Conservation (phyloP, 441 rosid genomes). For the Eugenia klotzschiana region DNA sequence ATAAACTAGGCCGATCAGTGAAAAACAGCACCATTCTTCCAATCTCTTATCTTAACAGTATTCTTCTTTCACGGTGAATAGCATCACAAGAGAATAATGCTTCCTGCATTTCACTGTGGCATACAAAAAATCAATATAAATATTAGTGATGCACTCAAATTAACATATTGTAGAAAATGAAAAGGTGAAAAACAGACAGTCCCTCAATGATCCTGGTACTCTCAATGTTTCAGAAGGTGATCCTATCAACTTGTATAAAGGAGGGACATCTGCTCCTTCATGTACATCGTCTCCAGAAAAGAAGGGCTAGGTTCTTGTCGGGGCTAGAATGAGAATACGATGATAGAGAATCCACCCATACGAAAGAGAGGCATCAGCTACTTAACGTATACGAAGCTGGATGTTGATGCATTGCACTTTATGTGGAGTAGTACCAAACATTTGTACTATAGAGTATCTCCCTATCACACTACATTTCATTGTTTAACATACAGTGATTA, state of each 20-base stretch:
- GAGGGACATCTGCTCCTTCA: neutral
- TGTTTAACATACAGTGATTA: no score
- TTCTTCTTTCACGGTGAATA: slow-evolving; percentile 83
- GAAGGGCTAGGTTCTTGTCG: no score
- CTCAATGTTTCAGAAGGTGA: neutral
- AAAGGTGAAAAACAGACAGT: neutral
- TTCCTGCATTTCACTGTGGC: slow-evolving; percentile 90
- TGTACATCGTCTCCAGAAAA: neutral
- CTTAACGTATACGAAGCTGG: no score
- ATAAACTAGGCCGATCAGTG: no score
- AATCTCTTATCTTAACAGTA: slow-evolving; percentile 86
- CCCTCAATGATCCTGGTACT: neutral
- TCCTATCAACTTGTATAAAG: neutral
- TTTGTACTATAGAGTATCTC: no score
- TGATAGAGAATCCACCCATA: no score
- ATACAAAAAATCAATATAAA: neutral
- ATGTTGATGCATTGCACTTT: no score
- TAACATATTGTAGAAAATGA: neutral
- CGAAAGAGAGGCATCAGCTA: no score
- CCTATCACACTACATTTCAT: no score
- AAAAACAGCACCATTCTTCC: slow-evolving; percentile 12
- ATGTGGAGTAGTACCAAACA: no score
- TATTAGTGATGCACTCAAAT: neutral
- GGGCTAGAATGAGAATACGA: no score
- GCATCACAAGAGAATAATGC: slow-evolving; percentile 67